Base-by-base conservation (phyloP, 768 basidiomycete genomes). In the Lentinus brumalis region DNA sequence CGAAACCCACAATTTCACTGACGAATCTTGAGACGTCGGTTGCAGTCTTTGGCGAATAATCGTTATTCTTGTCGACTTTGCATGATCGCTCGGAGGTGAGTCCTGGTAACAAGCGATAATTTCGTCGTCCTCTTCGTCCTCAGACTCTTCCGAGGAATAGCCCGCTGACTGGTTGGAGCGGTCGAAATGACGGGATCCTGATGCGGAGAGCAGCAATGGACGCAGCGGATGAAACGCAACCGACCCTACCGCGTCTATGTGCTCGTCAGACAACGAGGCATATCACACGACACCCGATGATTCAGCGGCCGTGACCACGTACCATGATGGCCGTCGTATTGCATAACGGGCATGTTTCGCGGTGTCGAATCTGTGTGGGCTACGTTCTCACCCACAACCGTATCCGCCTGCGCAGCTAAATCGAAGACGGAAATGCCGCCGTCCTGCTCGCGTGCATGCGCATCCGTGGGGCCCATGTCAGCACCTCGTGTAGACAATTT, bases 171-270 rank as follows among this genome's bases (percentile, higher is more conserved):
- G 10, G 31, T n/a, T 29, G 40, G 45, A 21, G 38, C 29, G 12
- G 29, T 77, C 73, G 67, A 91, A 91, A 71, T 89, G 85, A n/a
- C 93, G 76, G 6, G 94, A 93, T 2, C 94, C 94, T 0, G 92
- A 88, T 1, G 81, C 81, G 0, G 91, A 87, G 18, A 91, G 70
- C 3, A 94, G 65, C 3, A 77, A 53, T 0, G 92, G 76, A 10
- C 77, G 75, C 30, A 81, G 72, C 0, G 92, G 92, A 64, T 94
- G 88, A 66, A 95, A 91, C 0, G 82, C 73, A 1, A 90, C 85
- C 1, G 87, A 86, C 1, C 91, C 87, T 8, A 94, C 73, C 3
- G 88, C 82, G 70, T 94, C 93, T 94, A 60, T 38, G 6, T 45
- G 51, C 10, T 11, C 47, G 44, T 56, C 53, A 61, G 35, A 44